Evolutionary conservation across 2,329 filamentous ascomycete species (phyloP), one percentile per base, ranked within the genome.

Genomic region (Calonectria naviculata): DNA sequence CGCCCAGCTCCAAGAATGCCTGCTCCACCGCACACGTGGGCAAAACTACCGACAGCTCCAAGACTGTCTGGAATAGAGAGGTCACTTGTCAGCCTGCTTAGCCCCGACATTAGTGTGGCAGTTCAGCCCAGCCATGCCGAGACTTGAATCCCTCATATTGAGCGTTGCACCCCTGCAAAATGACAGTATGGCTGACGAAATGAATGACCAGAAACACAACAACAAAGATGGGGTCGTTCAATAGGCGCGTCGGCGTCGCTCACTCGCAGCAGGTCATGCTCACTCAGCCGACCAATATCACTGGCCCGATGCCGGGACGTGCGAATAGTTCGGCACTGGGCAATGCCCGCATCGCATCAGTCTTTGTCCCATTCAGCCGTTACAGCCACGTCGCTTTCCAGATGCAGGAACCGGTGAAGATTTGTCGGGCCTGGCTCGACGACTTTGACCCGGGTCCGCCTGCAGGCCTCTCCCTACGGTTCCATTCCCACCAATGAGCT

Each of bases 391-490:
- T 75, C 70, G 78, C 78, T 76, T 78, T 79, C 79, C 79, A 72
- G 77, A 79, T 80, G 63, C 70, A 81, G 79, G 76, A 80, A 82
- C 80, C 79, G 79, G 80, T 79, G 74, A 81, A 77, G 63, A 75
- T 67, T 71, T 29, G 70, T 72, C 66, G 67, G 52, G 72, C 70
- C 74, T 72, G 76, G 75, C 69, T 73, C 68, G 73, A 76, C 67
- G 74, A 73, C 71, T 75, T 74, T 76, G 73, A 54, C 46, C 71
- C 54, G 63, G 71, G 71, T 71, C 65, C 65, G 67, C 64, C 67
- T 78, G 74, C 74, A 67, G 74, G 62, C 66, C 64, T 61, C 64
- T 66, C 56, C 28, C 69, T 69, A 65, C 67, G 71, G 64, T 44
- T 69, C 28, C 65, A 70, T 60, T 76, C 72, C 75, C 75, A 74